Evolutionary conservation across 2,329 filamentous ascomycete genomes (phyloP), one percentile per base, ranked within the genome.

Genomic region (Penicillium sp.): DNA sequence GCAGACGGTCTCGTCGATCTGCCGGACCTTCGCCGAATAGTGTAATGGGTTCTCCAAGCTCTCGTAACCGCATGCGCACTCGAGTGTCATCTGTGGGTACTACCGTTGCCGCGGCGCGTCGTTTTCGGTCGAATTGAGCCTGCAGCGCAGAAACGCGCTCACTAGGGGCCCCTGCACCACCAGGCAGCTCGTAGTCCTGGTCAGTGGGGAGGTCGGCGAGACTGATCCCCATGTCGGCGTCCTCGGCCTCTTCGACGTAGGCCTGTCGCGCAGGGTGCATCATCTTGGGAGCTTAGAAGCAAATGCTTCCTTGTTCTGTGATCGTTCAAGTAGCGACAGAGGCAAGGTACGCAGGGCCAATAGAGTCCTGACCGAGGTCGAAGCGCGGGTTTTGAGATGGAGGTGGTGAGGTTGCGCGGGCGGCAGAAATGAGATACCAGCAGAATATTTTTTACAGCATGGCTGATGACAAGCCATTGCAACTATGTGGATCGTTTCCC

Each of bases 61-160:
- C 88, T 60, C 94, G 85, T 53, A 97, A 81, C 60, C 84, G 85
- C 34, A 85, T 80, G 55, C 91, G 88, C 44, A 99, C 92, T 64
- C 89, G 85, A 56, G 83, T 86, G 77, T 99, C 94, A 70, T 96
- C 92, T 49, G 95, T 99, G 0, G 93, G 94, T 3, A 99, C 94
- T 12, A 89, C 87, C 63, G 97, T 89, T 10, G 88, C 88, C 16
- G 91, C 91, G 10, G 91, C 92, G 66, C 90, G 84, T 66, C 91
- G 85, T 74, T 96, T 96, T 56, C 93, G 89, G 65, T 91, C 88
- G 72, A 99, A 94, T 70, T 97, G 92, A 31, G 84, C 87, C 18
- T 95, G 78, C 49, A 96, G 86, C 13, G 89, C 90, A 2, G 90
- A 92, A 3, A 90, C 90, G 70, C 90, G 90, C 69, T 94, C 89